Evolutionary conservation across 2,329 filamentous ascomycete genomes (phyloP), one percentile per base, ranked within the genome.

Genomic region (Pseudogymnoascus sp.): DNA sequence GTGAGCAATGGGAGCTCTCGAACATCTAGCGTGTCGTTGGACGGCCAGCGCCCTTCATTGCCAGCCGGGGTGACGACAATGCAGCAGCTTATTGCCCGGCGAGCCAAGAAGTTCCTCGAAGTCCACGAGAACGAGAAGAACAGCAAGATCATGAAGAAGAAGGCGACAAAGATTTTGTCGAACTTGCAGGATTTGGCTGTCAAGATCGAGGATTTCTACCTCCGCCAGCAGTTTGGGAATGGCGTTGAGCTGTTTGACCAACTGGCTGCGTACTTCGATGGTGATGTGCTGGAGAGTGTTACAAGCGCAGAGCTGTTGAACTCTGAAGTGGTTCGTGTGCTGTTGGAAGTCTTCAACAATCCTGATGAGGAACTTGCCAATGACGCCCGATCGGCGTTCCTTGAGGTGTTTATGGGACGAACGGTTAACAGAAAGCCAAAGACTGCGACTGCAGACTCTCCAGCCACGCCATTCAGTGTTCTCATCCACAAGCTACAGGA

Each of bases 401-500:
- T 97, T 10, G 86, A 95, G 68, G 86, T 92, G 3, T 99, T 99
- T 74, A 96, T 97, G 91, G 84, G 87, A 52, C 80, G 84, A 45
- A 81, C 78, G 33, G 82, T 88, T 66, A 79, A 84, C 12, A 87
- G 82, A 68, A 75, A 72, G 60, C 75, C 78, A 21, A 85, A 84
- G 70, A 85, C 83, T 13, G 80, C 82, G 3, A 84, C 79, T 33
- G 79, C 79, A 10, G 83, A 88, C 60, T 88, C 86, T 9, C 85
- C 89, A 2, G 80, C 84, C 0, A 96, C 92, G 0, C 86, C 91
- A 0, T 96, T 97, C 72, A 94, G 91, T 68, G 83, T 95, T 58
- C 80, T 99, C 71, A 86, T 96, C 38, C 88, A 92, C 71, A 99
- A 99, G 73, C 79, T 99, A 30, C 94, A 99, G 74, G 94, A 99